Base-by-base conservation (phyloP, 768 basidiomycete species). In the Sutorius australiensis region DNA sequence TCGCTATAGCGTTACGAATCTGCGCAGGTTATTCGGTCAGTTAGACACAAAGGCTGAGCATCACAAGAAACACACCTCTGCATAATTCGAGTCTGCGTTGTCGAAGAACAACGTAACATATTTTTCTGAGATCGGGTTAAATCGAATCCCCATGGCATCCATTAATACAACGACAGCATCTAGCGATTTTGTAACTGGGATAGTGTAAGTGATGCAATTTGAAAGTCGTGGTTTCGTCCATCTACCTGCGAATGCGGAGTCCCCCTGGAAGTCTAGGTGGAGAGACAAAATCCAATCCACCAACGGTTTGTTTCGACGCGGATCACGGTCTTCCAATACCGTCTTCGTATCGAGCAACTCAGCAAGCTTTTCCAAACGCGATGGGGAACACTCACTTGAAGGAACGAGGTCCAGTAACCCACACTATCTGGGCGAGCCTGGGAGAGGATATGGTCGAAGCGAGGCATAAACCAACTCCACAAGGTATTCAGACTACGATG, bases 371-470 rank as follows among this genome's bases (percentile, higher is more conserved):
- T 34, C 27, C 9, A 6, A 24, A 48, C 37, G 17, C 9, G 46
- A 12, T 4, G 31, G 40, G 6, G 37, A 34, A 30, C 30, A 49
- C 51, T 38, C 24, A 61, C 58, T 56, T 75, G 77, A 63, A 90
- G 77, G 28, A 85, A 73, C 19, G 72, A 75, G 60, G 87, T 86
- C 88, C 90, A 93, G 55, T 89, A 84, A 9, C 74, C 66, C 28
- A 89, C 68, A 0, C 91, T 95, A 63, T 95, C 93, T 41, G 92
- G 92, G 59, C 89, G 90, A 64, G 94, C 87, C 57, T 87, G 84
- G 8, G 74, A 70, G 56, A 86, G 83, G 49, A 93, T 82, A 32
- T 73, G 71, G 48, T 84, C 77, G 33, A 95, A 68, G 42, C 80
- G 81, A 33, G 75, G 68, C 6, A 73, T 71, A 31, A 85, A 72